Conservation (phyloP, 179 eudicot species). For the Vitellaria paradoxa region DNA sequence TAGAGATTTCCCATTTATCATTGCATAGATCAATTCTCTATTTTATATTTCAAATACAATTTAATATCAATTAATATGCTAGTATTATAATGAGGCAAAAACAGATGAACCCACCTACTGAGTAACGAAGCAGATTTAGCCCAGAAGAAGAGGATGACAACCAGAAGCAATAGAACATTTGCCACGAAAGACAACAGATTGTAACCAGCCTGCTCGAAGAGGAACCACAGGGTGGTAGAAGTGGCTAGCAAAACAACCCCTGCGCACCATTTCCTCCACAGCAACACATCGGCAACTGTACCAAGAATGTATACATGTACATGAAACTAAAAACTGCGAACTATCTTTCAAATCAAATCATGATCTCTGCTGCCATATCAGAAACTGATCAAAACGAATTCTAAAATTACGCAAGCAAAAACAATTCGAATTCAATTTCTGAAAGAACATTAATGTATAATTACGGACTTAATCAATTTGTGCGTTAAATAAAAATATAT, state of each 20-base stretch:
- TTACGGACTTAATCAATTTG: not conserved
- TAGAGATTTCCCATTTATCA: too few relatives aligned
- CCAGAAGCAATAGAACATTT: constrained; percentile 69
- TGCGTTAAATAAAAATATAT: not conserved
- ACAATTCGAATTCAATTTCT: not conserved
- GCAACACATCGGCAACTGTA: constrained; percentile 80
- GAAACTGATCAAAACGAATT: not conserved
- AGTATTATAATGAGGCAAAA: not conserved
- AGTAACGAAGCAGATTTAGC: constrained; percentile 91
- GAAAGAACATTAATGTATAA: not conserved
- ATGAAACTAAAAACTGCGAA: not conserved
- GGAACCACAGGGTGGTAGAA: constrained; percentile 64
- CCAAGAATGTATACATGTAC: constrained; percentile 1
- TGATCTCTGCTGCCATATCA: not conserved
- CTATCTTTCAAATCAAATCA: not conserved
- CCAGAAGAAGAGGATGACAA: constrained; percentile 84
- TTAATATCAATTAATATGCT: too few relatives aligned
- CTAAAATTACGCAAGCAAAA: not conserved
- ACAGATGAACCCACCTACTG: constrained; percentile 45
- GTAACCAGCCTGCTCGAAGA: constrained; percentile 71
- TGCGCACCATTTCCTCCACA: constrained; percentile 65
- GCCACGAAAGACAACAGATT: constrained; percentile 57
- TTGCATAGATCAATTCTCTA: too few relatives aligned
- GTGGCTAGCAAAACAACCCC: constrained; percentile 44
- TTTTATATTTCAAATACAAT: too few relatives aligned